Evolutionary conservation across 495 filamentous ascomycete species (phyloP), one percentile per base, ranked within the genome.

Genomic region (Recurvomyces mirabilis): DNA sequence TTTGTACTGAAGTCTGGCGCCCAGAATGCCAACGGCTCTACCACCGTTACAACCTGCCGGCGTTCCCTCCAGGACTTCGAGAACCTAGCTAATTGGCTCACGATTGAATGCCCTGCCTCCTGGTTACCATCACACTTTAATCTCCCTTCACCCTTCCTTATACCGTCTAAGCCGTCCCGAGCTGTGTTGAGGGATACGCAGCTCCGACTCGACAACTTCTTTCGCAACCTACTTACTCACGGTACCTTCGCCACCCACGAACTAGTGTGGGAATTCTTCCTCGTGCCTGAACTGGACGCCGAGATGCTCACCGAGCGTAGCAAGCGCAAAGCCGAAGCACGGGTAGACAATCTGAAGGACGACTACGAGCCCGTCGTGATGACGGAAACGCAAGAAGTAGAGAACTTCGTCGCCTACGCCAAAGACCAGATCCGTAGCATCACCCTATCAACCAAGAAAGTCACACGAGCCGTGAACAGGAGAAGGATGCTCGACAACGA

Each of bases 181-280:
- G 79, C 87, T 1, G 74, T 93, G 5, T 68, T 96, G 26, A 79
- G 84, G 47, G 87, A 95, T 58, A 81, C 87, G 22, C 93, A 96
- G 60, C 64, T 88, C 34, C 80, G 81, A 22, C 76, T 94, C 6
- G 87, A 96, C 63, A 75, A 74, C 25, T 94, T 95, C 54, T 64
- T 99, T 44, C 81, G 82, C 34, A 82, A 87, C 6, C 70, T 99
- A 18, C 69, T 99, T 24, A 68, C 75, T 0, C 93, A 99, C 56
- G 82, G 93, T 2, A 95, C 91, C 4, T 96, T 99, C 60, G 77
- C 86, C 0, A 95, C 84, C 0, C 93, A 96, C 57, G 93, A 99
- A 66, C 84, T 95, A 72, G 69, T 99, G 5, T 99, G 93, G 93
- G 93, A 99, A 54, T 99, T 99, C 65, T 93, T 99, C 62, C 74